Evolutionary conservation across 2,329 filamentous ascomycete species (phyloP), one percentile per base, ranked within the genome.

Genomic region (Apiospora koreana): DNA sequence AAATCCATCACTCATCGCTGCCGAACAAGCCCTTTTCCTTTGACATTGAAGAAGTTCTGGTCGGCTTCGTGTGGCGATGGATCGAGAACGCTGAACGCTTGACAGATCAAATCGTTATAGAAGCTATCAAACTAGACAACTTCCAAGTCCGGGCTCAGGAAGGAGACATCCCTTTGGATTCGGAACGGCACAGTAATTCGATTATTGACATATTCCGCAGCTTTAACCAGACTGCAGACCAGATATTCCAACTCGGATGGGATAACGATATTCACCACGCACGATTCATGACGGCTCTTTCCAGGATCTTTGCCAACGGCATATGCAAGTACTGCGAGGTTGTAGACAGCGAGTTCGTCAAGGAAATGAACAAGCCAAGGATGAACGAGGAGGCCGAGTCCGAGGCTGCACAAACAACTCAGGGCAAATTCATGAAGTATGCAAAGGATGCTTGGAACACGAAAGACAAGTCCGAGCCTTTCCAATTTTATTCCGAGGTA

Each of bases 31-130:
- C 90, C 1, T 99, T 98, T 79, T 91, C 91, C 5, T 98, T 98
- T 79, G 91, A 94, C 74, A 88, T 99, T 58, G 96, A 99, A 81
- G 89, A 91, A 54, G 84, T 97, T 21, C 86, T 99, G 23, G 93
- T 95, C 72, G 92, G 93, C 45, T 99, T 98, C 80, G 96, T 98
- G 7, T 98, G 95, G 95, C 91, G 94, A 71, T 99, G 95, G 95
- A 94, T 99, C 73, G 87, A 88, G 69, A 89, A 91, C 73, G 94
- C 94, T 9, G 94, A 98, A 76, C 84, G 85, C 43, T 94, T 92
- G 77, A 91, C 98, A 77, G 86, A 92, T 72, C 90, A 91, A 31
- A 96, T 96, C 85, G 93, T 98, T 48, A 94, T 97, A 65, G 90
- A 95, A 76, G 95, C 96, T 10, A 92, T 98, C 80, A 95, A 94